Evolutionary conservation across 306 rosid species (phyloP), one percentile per base, ranked within the genome.

Genomic region (Carpinus viminea): DNA sequence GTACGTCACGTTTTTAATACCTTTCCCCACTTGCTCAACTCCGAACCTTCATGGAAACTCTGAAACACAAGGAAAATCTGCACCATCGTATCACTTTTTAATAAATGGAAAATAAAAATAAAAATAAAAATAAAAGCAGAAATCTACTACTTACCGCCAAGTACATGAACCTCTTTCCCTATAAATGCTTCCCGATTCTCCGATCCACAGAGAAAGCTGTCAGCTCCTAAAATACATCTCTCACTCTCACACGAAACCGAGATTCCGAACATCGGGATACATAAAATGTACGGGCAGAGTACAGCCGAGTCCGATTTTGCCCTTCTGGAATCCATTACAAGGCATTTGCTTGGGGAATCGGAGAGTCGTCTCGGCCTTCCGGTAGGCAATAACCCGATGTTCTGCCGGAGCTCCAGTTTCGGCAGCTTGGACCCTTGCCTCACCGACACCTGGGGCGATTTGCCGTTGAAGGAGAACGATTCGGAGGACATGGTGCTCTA

Each of bases 401-500:
- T 76, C 65, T 59, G 84, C 50, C 86, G 89, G 87, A 89, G 82
- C 85, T 82, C 91, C 82, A 88, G 88, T 65, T 90, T 92, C 85
- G 79, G 85, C 57, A 88, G 86, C 75, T 53, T 94, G 61, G 81
- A 85, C 79, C 88, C 97, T 5, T 94, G 97, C 50, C 48, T 94
- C 76, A 82, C 89, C 7, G 87, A 94, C 7, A 86, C 80, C 17
- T 95, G 97, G 96, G 98, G 98, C 2, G 91, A 85, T 8, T 84
- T 95, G 84, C 98, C 97, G 0, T 90, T 95, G 2, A 89, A 85
- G 56, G 92, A 83, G 60, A 84, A 95, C 50, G 98, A 95, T 38
- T 86, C 96, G 4, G 91, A 95, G 45, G 98, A 95, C 57, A 95
- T 91, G 98, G 68, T 91, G 1, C 88, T 95, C n/a, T 92, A 87